phyloP scores from a whole-genome alignment of 176 grass and related monocot genomes.

The Aegilops bicornis region DNA sequence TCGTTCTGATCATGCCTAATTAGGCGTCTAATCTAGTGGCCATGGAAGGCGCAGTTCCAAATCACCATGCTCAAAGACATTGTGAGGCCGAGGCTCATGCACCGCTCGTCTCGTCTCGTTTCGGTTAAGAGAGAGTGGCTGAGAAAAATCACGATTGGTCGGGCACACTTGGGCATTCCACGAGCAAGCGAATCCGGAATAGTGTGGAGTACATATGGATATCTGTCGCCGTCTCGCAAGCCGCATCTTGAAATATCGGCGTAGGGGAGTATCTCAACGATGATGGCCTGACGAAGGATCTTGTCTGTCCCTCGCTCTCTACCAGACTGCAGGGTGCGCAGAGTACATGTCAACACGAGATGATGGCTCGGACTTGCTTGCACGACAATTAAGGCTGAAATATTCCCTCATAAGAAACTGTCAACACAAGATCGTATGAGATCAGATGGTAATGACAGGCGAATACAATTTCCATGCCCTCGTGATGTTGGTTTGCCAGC shows the following conservation, averaged over 20 bases:
- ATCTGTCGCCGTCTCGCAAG: neutral
- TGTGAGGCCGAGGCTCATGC: neutral
- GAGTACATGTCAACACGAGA: too few species aligned
- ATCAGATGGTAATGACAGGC: neutral
- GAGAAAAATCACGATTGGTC: neutral
- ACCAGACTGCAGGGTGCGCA: neutral
- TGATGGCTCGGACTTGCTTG: neutral
- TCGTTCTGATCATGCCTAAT: neutral
- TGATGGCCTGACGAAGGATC: constrained; percentile 13
- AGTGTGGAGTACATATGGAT: neutral
- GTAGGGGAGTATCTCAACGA: constrained; percentile 26
- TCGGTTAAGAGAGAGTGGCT: neutral
- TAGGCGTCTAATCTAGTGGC: neutral
- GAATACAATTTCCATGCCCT: neutral
- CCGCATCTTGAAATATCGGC: neutral
- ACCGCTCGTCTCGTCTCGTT: neutral
- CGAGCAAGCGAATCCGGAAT: neutral
- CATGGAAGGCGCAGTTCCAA: too few species aligned
- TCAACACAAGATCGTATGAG: neutral
- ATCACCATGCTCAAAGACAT: neutral
- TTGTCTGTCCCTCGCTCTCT: neutral
- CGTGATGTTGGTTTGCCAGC: neutral
- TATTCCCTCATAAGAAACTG: neutral
- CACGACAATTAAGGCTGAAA: neutral
- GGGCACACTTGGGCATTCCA: neutral